Evolutionary conservation across 2,329 filamentous ascomycete species (phyloP), one percentile per base, ranked within the genome.

Genomic region (Alternaria longipes): DNA sequence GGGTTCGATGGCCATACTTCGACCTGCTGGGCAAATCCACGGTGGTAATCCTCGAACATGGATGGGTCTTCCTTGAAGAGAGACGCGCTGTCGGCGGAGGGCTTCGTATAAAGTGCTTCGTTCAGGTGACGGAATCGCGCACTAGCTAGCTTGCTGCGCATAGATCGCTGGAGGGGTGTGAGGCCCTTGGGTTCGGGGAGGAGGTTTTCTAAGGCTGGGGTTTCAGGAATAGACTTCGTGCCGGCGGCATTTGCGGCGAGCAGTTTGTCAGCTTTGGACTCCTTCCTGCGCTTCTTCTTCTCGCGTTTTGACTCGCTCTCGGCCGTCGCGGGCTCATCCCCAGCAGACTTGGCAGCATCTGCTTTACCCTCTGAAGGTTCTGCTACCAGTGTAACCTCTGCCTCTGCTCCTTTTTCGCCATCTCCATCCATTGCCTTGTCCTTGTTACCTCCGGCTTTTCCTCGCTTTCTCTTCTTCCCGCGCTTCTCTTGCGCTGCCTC

Each of bases 101-200:
- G 92, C 8, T 90, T 92, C 5, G 94, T 98, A 82, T 99, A 99
- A 14, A 99, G 89, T 0, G 93, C 94, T 82, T 99, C 91, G 79
- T 99, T 99, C 63, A 99, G 89, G 80, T 98, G 93, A 66, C 95
- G 93, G 86, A 99, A 99, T 60, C 95, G 93, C 1, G 95, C 94
- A 9, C 94, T 96, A 64, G 97, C 86, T 65, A 99, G 89, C 83
- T 99, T 99, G 75, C 93, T 90, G 63, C 92, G 90, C 95, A 99
- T 99, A 4, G 92, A 89, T 56, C 91, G 89, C 84, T 99, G 95
- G 58, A 99, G 89, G 4, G 95, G 93, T 1, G 95, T 99, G 73
- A 99, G 87, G 70, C 91, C 92, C 20, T 83, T 76, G 16, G 80
- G 79, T 51, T 79, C 71, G 52, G 66, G 75, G 24, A 76, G 72